phyloP scores from a whole-genome alignment of 1,284 basidiomycete genomes.

The Malassezia obtusa region DNA sequence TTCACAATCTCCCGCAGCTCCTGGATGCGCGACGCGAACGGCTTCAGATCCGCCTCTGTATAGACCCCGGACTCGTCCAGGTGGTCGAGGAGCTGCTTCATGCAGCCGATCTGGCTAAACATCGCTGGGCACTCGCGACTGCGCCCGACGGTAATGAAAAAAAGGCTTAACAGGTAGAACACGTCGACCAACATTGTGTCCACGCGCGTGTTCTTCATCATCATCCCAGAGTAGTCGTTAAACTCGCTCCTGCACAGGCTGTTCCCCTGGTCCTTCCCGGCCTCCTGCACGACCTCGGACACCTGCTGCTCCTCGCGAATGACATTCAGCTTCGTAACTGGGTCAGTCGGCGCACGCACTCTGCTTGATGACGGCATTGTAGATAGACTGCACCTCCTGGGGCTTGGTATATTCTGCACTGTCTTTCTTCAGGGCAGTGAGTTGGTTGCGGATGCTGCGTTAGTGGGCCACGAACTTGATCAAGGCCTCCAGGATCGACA shows the following conservation, averaged over 20 bases:
- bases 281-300: conserved; percentile 7
- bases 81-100: conserved; percentile 48
- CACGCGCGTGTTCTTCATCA: conserved; percentile 37
- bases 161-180: conserved; percentile 45
- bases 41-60: conserved; percentile 44
- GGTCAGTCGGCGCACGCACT: conserved; percentile 52
- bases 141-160: conserved; percentile 47
- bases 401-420: conserved; percentile 77
- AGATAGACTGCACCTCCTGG: conserved; percentile 83
- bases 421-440: conserved; percentile 76
- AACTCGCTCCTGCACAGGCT: conserved; percentile 17
- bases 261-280: background rate
- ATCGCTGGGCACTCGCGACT: conserved; percentile 43
- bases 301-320: conserved; percentile 59
- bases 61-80: conserved; percentile 45
- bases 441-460: conserved; percentile 71
- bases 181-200: conserved; percentile 48
- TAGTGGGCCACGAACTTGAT: conserved; percentile 61
- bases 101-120: conserved; percentile 43
- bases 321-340: conserved; percentile 83
- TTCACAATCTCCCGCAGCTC: conserved; percentile 44
- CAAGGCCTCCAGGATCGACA: conserved; percentile 85
- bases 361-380: conserved; percentile 89
- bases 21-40: conserved; percentile 35
- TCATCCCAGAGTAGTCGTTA: conserved; percentile 3